Base-by-base conservation (phyloP, 139 green algal genomes). In the Spirogloea muscicola region DNA sequence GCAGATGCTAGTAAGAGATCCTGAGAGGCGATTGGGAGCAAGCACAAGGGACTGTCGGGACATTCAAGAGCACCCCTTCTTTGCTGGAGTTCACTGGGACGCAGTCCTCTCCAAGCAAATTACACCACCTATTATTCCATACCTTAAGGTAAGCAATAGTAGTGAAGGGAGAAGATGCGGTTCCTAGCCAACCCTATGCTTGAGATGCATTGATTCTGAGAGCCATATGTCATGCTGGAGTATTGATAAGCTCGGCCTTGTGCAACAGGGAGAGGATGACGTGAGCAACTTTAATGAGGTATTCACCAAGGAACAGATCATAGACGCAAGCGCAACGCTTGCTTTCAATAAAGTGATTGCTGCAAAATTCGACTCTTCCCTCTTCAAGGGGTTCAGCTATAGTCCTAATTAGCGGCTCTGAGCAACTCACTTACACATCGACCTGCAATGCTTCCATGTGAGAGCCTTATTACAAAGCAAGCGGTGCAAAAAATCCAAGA, bases 1-100 rank as follows among this genome's bases (percentile, higher is more conserved):
- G 21, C 41, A 81, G 75, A 29, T 83, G 63, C 31, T 83, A 55
- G 58, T 80, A n/a, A 41, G 75, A 29, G 49, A 82, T 18, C 75
- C 75, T 40, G 66, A 86, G 62, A 58, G 33, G 41, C 44, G 75
- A 27, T 52, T 83, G 6, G 75, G 75, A 79, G 57, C 55, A n/a
- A 36, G 75, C 25, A 25, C 41, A 0, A 63, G 21, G 1, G 75
- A 83, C 21, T 76, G 60, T n/a, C 76, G 82, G 1, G 75, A 83
- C 36, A 84, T 83, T 60, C 84, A 82, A 58, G 61, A 37, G 36
- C 75, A 83, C 74, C 36, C 68, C 16, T 83, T 83, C 74, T 83
- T 83, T 42, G 31, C 81, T 42, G 68, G 48, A 27, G 48, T 73
- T 4, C 16, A 78, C 27, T 78, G 69, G 69, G 69, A 78, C 33